These are phyloP conservation scores for Rhizophlyctis rosea DNA, from an alignment of 192 early-diverging fungal genomes.

Conservation along the genomic window DNA sequence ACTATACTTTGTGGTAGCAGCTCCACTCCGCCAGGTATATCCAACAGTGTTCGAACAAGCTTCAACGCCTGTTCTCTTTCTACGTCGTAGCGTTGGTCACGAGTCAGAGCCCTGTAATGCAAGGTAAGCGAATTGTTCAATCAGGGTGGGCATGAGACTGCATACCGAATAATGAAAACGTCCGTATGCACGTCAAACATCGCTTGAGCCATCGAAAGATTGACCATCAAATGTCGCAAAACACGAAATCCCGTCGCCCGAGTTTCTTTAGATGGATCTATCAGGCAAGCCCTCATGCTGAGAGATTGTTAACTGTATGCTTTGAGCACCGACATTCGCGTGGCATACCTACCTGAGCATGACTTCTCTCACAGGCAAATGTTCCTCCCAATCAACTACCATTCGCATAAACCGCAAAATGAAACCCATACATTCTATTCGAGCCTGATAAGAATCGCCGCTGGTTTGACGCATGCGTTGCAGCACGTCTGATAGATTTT, in stretches of 20 bases:
- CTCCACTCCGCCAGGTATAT: slow-evolving; percentile 57
- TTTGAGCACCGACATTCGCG: neutral
- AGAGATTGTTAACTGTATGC: neutral
- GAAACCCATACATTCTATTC: neutral
- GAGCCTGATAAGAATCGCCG: neutral
- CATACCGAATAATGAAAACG: slow-evolving; percentile 70
- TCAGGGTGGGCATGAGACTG: neutral
- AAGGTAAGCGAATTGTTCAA: neutral
- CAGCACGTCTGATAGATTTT: neutral
- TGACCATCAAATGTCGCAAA: slow-evolving; percentile 54
- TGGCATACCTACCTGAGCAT: slow-evolving; percentile 2
- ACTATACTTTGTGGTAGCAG: slow-evolving; percentile 62
- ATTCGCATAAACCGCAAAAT: neutral
- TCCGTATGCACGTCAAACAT: slow-evolving; percentile 60
- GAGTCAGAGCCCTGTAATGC: slow-evolving; percentile 33
- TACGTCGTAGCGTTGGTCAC: slow-evolving; percentile 63
- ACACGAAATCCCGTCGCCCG: slow-evolving; percentile 63
- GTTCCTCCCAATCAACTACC: neutral
- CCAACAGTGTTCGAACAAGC: slow-evolving; percentile 65
- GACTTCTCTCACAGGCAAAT: neutral
- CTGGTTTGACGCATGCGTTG: neutral
- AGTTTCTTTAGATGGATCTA: slow-evolving; percentile 52
- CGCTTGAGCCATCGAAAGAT: slow-evolving; percentile 35
- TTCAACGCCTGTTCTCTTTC: slow-evolving; percentile 80
- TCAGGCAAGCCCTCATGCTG: slow-evolving; percentile 39